Base-by-base conservation (phyloP, 805 yeast species). In the Candida arabinofermentans region DNA sequence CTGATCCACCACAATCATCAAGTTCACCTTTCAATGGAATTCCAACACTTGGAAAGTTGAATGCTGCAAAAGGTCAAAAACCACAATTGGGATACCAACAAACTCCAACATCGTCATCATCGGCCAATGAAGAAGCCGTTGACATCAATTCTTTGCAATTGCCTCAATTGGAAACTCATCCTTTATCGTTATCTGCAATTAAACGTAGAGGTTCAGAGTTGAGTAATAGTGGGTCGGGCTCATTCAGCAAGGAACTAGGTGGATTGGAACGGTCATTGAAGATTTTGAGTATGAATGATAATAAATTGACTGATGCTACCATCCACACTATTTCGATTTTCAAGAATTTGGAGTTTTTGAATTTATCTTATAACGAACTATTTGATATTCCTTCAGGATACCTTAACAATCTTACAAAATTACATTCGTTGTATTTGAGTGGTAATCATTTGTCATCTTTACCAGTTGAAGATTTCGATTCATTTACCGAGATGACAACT, bases 401-500 rank as follows among this genome's bases (percentile, higher is more conserved):
- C 2, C 58, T 86, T 10, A 63, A 77, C 24, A 71, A 81, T 34
- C 65, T 86, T 46, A 64, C 70, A 1, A 66, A 69, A 24, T 65
- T 93, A 47, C 72, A 72, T 5, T 86, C 79, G 48, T 67, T 93
- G 8, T 87, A 77, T 56, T 59, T 91, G 24, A 83, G 96, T 0
- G 99, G 99, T 36, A 93, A 91, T 54, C 76, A 80, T 37, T 63
- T 93, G 27, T 72, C 85, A 0, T 75, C 86, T 7, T 66, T 93
- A 34, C 95, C 98, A 0, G 82, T 88, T 19, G 99, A 93, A 51
- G 95, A 86, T 49, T 77, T 93, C 27, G 89, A 78, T 43, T 62
- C 65, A 12, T 69, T 90, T 53, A 66, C 69, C 8, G 66, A 73
- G 7, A 68, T 93, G 54, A 71, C 74, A 40, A 71, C 80, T 0